Conservation (phyloP, 2,329 filamentous ascomycete genomes). For the Xylaria sp. region DNA sequence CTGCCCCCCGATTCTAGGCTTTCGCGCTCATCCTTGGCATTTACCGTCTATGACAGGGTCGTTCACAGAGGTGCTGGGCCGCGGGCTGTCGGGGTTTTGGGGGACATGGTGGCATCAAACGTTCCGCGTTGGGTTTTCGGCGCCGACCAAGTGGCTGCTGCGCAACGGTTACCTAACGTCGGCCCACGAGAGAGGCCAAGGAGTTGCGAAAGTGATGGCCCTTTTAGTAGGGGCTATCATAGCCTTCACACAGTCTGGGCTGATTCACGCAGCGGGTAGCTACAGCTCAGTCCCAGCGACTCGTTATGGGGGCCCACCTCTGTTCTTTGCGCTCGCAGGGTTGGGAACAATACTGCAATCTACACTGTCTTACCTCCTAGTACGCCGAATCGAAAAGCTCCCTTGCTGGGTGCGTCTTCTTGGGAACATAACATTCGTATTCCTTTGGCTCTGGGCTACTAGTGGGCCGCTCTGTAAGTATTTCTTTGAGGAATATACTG, state of each 20-base stretch:
- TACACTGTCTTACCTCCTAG: conserved; percentile 32
- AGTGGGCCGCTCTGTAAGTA: conserved; percentile 63
- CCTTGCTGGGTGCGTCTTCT: conserved; percentile 60
- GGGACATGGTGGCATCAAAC: conserved; percentile 90
- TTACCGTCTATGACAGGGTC: conserved; percentile 67
- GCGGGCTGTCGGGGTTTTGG: conserved; percentile 85
- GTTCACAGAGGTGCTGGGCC: conserved; percentile 66
- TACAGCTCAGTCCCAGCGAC: conserved; percentile 68
- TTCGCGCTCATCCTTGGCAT: conserved; percentile 62
- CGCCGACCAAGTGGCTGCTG: conserved; percentile 34
- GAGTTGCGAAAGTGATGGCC: conserved; percentile 50
- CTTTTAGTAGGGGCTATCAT: conserved; percentile 53
- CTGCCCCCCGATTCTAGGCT: conserved; percentile 62
- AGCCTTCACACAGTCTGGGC: conserved; percentile 73
- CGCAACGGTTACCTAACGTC: conserved; percentile 54
- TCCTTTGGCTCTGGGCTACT: conserved; percentile 75
- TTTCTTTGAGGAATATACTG: background rate
- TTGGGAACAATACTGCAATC: conserved; percentile 72
- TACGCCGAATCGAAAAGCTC: conserved; percentile 38
- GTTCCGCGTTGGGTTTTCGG: conserved; percentile 74
- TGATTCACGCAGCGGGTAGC: conserved; percentile 77
- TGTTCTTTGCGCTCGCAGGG: conserved; percentile 79
- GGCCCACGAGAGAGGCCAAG: conserved; percentile 64
- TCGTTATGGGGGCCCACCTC: conserved; percentile 62
- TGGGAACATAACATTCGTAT: conserved; percentile 70